These are phyloP conservation scores for Pleurotus citrinopileatus DNA, from an alignment of 768 basidiomycete species.

Conservation along the genomic window DNA sequence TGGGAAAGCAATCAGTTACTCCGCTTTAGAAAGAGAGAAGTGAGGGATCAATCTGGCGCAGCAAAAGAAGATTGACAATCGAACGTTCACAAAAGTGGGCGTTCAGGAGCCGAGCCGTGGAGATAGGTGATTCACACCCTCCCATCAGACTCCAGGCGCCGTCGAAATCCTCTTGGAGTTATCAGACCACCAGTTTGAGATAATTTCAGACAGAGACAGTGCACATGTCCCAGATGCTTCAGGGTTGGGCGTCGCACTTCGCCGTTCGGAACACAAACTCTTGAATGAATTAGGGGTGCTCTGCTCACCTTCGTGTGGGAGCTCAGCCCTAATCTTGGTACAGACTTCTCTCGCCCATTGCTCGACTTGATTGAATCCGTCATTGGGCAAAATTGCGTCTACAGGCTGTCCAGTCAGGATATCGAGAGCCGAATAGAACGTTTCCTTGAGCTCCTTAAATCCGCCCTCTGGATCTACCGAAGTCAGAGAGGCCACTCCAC, in stretches of 20 bases:
- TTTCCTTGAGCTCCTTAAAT: constrained; percentile 70
- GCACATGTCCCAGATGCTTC: background rate
- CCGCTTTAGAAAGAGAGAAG: background rate
- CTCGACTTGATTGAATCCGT: constrained; percentile 17
- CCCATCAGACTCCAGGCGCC: too few species aligned
- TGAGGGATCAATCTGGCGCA: background rate
- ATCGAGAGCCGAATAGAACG: constrained; percentile 77
- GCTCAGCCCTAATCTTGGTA: background rate
- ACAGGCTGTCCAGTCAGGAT: constrained; percentile 43
- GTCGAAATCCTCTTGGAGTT: too few species aligned
- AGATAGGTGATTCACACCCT: background rate
- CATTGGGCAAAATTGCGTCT: background rate
- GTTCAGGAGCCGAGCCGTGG: constrained; percentile 1
- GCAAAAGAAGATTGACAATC: background rate
- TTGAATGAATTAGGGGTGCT: background rate
- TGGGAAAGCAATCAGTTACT: background rate
- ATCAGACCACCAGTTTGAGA: background rate
- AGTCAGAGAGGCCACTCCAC: constrained; percentile 52
- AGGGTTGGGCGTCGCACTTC: background rate
- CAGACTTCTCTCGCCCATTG: constrained; percentile 22
- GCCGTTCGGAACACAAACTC: background rate
- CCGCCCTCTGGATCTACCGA: constrained; percentile 43
- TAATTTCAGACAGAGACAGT: background rate
- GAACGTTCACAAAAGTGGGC: constrained; percentile 3
- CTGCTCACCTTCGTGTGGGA: background rate